Evolutionary conservation across 1,284 basidiomycete genomes (phyloP), one percentile per base, ranked within the genome.

Genomic region (Phenoliferia sp.): DNA sequence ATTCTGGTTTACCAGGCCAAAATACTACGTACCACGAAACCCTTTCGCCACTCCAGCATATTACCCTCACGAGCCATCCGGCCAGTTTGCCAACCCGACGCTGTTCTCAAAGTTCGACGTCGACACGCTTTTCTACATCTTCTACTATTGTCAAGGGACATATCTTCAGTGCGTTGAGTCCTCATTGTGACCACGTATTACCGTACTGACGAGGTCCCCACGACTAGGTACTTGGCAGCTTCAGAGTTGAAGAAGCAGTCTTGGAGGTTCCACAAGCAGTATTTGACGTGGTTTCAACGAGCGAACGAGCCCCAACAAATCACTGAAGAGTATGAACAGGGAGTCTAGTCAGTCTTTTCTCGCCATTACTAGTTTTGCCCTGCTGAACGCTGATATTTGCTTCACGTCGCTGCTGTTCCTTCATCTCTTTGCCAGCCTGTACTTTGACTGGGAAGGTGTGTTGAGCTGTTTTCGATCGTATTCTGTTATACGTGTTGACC

Each of bases 261-360:
- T 65, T 99, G 96, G 96, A 88, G 96, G 64, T 99, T 99, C 84
- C 96, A 99, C 80, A 92, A 97, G 74, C 98, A 99, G 81, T 99
- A 98, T 80, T 82, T 99, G 70, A 99, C 96, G 48, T 99, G 96
- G 96, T 99, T 99, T 87, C 96, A 99, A 80, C 87, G 96, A 63
- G 93, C 97, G 77, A 94, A 92, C 29, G 94, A 99, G 79, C 96
- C 96, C n/a, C 93, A 96, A 78, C 93, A 92, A 4, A 98, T 99
- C 79, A 99, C 96, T 59, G 95, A 98, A 77, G 96, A 99, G 80
- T 99, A 98, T 79, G 96, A 99, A 81, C 94, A 99, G 82, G 96
- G 96, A 22, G 94, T 95, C 1, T 82, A 82, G 33, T 69, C 39
- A 59, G 69, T 64, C 36, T 33, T 56, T 3, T 15, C 2, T 22